These are phyloP conservation scores for Talaromyces trachyspermus DNA, from an alignment of 495 filamentous ascomycete genomes.

Conservation along the genomic window DNA sequence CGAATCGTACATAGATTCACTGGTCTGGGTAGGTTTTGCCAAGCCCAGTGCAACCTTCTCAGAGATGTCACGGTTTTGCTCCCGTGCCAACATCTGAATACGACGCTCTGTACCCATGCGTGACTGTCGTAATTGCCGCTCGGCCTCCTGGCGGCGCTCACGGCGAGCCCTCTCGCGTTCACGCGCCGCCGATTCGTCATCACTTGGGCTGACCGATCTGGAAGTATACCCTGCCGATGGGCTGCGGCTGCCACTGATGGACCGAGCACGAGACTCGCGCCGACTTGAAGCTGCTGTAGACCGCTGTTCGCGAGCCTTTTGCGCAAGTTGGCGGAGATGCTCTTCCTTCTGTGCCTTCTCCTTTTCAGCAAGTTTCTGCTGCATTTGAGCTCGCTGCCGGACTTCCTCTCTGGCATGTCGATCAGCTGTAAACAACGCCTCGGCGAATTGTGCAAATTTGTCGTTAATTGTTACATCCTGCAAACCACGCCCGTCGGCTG, in stretches of 20 bases:
- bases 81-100: conserved; percentile 84
- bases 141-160: conserved; percentile 72
- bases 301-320: conserved; percentile 82
- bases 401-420: conserved; percentile 94
- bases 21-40: conserved; percentile 85
- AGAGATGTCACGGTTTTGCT: conserved; percentile 94
- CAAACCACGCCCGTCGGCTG: conserved; percentile 87
- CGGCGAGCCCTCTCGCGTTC: conserved; percentile 71
- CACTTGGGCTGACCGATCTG: conserved; percentile 46
- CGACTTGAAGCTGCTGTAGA: conserved; percentile 40
- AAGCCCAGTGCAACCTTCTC: conserved; percentile 95
- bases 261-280: conserved; percentile 34
- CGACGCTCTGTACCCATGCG: conserved; percentile 91
- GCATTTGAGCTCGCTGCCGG: conserved; percentile 85
- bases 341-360: conserved; percentile 93
- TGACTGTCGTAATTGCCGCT: conserved; percentile 85
- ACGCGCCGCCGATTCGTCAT: conserved; percentile 56
- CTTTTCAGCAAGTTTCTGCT: conserved; percentile 93
- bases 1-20: conserved; percentile 94
- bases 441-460: conserved; percentile 94
- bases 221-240: conserved; percentile 49
- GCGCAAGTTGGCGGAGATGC: conserved; percentile 78
- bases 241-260: conserved; percentile 44
- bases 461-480: conserved; percentile 98
- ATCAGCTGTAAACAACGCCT: conserved; percentile 90